phyloP scores from a whole-genome alignment of 768 basidiomycete genomes.

The Candolleomyces aberdarensis region DNA sequence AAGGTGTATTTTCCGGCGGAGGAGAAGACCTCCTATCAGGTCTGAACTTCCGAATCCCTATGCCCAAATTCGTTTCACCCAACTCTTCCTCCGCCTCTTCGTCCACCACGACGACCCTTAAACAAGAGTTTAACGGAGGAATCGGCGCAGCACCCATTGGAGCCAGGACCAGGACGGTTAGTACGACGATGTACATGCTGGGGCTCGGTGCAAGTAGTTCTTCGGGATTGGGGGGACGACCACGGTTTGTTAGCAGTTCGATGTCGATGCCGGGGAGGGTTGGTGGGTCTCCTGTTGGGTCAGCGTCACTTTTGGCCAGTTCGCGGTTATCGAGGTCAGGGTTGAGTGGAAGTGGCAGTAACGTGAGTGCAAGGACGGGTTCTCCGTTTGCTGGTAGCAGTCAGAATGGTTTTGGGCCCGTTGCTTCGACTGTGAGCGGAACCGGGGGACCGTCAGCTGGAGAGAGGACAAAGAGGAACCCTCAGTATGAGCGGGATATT shows the following conservation, averaged over 20 bases:
- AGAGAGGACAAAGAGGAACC: not conserved
- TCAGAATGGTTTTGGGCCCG: not conserved
- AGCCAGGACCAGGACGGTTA: conserved; percentile 46
- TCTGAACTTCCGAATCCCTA: conserved; percentile 54
- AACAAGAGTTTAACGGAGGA: not conserved
- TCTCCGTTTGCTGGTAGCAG: not conserved
- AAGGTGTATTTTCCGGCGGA: too few species aligned
- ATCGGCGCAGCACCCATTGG: conserved; percentile 5
- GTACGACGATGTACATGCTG: conserved; percentile 63
- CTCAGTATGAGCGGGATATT: not conserved
- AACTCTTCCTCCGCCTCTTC: conserved; percentile 1
- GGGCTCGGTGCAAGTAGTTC: conserved; percentile 43
- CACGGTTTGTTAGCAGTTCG: conserved; percentile 14
- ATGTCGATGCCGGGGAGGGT: not conserved
- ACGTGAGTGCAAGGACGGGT: not conserved
- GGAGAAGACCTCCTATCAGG: conserved; percentile 27
- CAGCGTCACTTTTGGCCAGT: not conserved
- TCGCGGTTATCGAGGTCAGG: not conserved
- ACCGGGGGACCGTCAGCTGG: not conserved
- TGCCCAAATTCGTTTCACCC: conserved; percentile 40
- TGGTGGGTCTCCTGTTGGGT: not conserved
- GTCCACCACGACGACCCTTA: not conserved
- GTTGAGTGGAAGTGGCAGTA: not conserved
- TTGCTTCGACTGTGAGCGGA: too few species aligned
- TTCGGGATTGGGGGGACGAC: conserved; percentile 21